phyloP scores from a whole-genome alignment of 139 green algal genomes.

The Chlamydomonas schloesseri region DNA sequence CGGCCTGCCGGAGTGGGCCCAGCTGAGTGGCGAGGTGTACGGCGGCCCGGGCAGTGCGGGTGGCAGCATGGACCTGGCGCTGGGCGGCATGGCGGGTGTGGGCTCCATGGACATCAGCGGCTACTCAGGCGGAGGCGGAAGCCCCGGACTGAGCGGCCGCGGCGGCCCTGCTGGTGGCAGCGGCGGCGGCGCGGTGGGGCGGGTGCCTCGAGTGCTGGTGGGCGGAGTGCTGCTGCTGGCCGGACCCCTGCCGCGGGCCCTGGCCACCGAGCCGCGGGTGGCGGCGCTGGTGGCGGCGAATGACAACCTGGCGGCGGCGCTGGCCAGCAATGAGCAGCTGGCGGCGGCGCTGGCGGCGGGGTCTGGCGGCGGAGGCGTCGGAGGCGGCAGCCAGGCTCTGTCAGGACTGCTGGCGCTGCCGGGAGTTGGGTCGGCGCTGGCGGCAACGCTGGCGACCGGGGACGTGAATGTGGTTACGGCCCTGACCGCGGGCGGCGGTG shows the following conservation, averaged over 20 bases:
- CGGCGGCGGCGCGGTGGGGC: not conserved
- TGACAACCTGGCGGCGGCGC: not conserved
- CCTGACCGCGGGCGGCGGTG: not conserved
- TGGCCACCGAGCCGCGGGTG: not conserved
- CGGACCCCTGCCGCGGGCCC: not conserved
- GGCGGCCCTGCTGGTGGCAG: too few relatives aligned
- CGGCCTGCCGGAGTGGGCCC: not conserved
- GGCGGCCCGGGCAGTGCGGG: not conserved
- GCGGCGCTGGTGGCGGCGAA: slow-evolving; percentile 13
- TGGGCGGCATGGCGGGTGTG: not conserved
- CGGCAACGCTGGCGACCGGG: not conserved
- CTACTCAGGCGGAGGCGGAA: too few relatives aligned
- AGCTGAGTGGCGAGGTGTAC: too few relatives aligned
- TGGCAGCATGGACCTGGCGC: too few relatives aligned
- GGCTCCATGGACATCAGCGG: not conserved
- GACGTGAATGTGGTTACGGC: not conserved
- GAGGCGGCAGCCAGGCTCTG: not conserved
- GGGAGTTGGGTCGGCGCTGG: not conserved
- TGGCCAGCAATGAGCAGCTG: not conserved
- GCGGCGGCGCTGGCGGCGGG: not conserved
- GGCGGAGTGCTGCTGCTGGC: slow-evolving; percentile 12
- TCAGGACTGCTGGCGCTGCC: not conserved
- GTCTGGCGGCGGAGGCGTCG: too few relatives aligned
- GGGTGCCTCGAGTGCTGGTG: not conserved
- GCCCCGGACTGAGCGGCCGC: not conserved